Evolutionary conservation across 2,329 filamentous ascomycete species (phyloP), one percentile per base, ranked within the genome.

Genomic region (Pyrenochaeta sp.): DNA sequence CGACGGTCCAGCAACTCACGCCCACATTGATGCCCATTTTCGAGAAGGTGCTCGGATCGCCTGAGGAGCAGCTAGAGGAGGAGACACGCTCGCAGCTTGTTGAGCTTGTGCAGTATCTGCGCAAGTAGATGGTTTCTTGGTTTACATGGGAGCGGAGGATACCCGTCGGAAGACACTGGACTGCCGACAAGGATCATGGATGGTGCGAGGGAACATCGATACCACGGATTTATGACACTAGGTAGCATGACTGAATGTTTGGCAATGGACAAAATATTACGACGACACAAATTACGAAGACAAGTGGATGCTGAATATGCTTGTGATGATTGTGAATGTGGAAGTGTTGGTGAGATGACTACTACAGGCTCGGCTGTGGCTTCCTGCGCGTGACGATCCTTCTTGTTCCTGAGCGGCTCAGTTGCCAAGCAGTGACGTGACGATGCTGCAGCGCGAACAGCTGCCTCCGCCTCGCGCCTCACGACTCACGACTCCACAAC

Each of bases 61-160:
- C 91, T 1, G 85, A 90, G 77, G 90, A 91, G 59, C 91, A 95
- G 81, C 83, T 95, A 42, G 89, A 90, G 70, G 83, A 86, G 8
- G 88, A 90, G 79, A 92, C 89, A 9, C 86, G 90, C 58, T 80
- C 83, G 62, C 83, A 90, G 70, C 82, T 94, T 44, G 81, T 86
- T 68, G 84, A 88, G 73, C 85, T 90, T 52, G 88, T 91, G 50
- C 77, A 81, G 67, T 84, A 81, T 64, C 68, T 83, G 63, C 76
- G 79, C 60, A 79, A 77, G 64, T 75, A 77, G 54, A 52, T 50
- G 53, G 49, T 56, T 57, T 61, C 9, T 63, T 63, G 59, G 61
- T 56, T 61, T 62, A 50, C 46, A 44, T 57, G 51, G 55, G 63
- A 60, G 64, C 56, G 56, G 60, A 59, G 56, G 60, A 66, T 67